A percentile compares a stretch with the other conserved stretches of the same genome.
These are phyloP conservation scores for Talaromyces sp. DNA, from an alignment of 2,329 filamentous ascomycete genomes.

Conservation along the genomic window DNA sequence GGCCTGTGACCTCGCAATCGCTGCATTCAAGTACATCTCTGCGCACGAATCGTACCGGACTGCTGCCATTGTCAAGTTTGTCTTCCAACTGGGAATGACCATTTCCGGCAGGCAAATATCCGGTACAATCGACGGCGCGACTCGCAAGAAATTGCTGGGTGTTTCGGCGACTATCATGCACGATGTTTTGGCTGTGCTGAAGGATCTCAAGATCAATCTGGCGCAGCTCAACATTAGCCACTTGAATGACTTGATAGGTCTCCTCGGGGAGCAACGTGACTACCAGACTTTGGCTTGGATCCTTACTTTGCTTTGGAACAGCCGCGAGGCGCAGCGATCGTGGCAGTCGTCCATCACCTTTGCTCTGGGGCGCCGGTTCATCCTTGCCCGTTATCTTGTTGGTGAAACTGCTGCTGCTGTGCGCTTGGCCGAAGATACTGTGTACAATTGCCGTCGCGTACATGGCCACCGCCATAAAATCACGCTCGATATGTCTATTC, in stretches of 20 bases:
- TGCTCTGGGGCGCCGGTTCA: slow-evolving; percentile 46
- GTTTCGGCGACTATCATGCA: slow-evolving; percentile 38
- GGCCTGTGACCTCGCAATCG: slow-evolving; percentile 29
- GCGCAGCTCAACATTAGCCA: slow-evolving; percentile 36
- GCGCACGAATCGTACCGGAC: slow-evolving; percentile 26
- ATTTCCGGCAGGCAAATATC: slow-evolving; percentile 33
- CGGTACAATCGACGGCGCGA: slow-evolving; percentile 26
- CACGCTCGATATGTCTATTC: slow-evolving; percentile 45
- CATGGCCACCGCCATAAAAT: slow-evolving; percentile 43
- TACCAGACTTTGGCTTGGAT: slow-evolving; percentile 39
- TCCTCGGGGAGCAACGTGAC: slow-evolving; percentile 43
- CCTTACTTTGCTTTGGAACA: slow-evolving; percentile 41
- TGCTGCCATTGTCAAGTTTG: slow-evolving; percentile 28
- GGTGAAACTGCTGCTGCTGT: slow-evolving; percentile 42
- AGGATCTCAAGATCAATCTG: slow-evolving; percentile 38
- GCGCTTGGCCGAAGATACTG: slow-evolving; percentile 48
- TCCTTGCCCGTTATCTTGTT: slow-evolving; percentile 46
- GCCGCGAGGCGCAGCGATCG: slow-evolving; percentile 37
- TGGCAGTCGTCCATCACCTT: slow-evolving; percentile 43
- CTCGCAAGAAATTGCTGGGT: slow-evolving; percentile 36
- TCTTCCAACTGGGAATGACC: slow-evolving; percentile 28
- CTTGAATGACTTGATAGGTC: slow-evolving; percentile 37
- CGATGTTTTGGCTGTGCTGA: slow-evolving; percentile 37
- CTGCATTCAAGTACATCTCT: slow-evolving; percentile 29
- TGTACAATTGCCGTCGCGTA: slow-evolving; percentile 51